Percentiles rank a stretch among this genome's conserved stretches.
phyloP scores from a whole-genome alignment of 371 early-diverging fungal genomes.

The Phascolomyces articulosus region DNA sequence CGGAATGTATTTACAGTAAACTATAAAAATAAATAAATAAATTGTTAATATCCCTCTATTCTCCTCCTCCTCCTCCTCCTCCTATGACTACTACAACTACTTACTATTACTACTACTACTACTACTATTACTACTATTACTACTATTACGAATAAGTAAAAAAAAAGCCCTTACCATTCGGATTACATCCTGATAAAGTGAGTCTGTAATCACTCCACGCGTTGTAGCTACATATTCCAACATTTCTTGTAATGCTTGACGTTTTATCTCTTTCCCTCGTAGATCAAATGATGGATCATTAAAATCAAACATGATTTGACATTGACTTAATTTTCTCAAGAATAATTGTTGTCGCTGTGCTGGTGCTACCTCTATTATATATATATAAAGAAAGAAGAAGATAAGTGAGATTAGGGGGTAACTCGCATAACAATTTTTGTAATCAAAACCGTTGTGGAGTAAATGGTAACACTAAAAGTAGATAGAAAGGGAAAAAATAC shows the following conservation, averaged over 20 bases:
- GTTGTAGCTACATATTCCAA: slow-evolving; percentile 90
- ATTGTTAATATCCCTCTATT: too few species aligned
- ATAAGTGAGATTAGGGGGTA: neutral
- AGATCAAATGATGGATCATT: slow-evolving; percentile 85
- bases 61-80: too few species aligned
- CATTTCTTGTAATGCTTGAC: slow-evolving; percentile 88
- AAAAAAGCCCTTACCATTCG: slow-evolving; percentile 74
- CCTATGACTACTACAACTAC: too few species aligned
- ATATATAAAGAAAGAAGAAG: neutral
- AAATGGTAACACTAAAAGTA: too few species aligned
- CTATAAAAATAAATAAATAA: slow-evolving; percentile 42
- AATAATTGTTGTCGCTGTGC: slow-evolving; percentile 82
- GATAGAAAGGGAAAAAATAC: too few species aligned
- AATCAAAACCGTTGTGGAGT: too few species aligned
- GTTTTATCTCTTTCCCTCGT: slow-evolving; percentile 94
- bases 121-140: too few species aligned
- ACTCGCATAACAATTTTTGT: too few species aligned
- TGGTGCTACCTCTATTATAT: slow-evolving; percentile 68
- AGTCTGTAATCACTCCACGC: slow-evolving; percentile 84
- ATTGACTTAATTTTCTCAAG: slow-evolving; percentile 87
- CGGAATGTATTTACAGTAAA: slow-evolving; percentile 92
- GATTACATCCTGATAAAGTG: slow-evolving; percentile 89
- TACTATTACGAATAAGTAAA: too few species aligned
- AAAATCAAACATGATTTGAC: slow-evolving; percentile 93
- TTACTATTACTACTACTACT: too few species aligned